phyloP scores from a whole-genome alignment of 2,329 filamentous ascomycete species.

The Cladosporium sp. region DNA sequence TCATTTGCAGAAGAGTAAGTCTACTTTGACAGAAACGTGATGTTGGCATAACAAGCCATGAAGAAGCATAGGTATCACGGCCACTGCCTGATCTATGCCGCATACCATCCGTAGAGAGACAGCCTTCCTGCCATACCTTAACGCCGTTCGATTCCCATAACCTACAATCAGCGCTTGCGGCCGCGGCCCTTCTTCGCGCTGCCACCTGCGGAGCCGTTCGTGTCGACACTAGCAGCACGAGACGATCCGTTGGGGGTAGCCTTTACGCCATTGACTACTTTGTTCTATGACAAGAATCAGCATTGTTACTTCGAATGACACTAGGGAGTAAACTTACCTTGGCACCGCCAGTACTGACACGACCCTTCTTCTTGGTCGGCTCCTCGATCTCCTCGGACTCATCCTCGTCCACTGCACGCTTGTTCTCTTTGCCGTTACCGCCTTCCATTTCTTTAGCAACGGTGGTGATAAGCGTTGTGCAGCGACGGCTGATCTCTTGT shows the following conservation, averaged over 20 bases:
- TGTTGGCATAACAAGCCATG: neutral
- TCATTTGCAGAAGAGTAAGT: slow-evolving; percentile 1
- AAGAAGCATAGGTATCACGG: neutral
- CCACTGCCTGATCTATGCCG: neutral
- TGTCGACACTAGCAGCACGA: slow-evolving; percentile 82
- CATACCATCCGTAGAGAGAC: neutral
- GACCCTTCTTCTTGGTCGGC: slow-evolving; percentile 92
- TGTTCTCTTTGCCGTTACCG: slow-evolving; percentile 52
- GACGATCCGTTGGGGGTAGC: slow-evolving; percentile 73
- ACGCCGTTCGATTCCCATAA: neutral
- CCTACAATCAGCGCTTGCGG: slow-evolving; percentile 8
- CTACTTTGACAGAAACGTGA: slow-evolving; percentile 1
- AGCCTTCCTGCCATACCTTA: neutral
- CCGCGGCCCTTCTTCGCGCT: slow-evolving; percentile 38
- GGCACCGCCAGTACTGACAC: slow-evolving; percentile 61
- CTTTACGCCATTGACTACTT: slow-evolving; percentile 86
- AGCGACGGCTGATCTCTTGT: slow-evolving; percentile 84
- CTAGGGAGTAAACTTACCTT: slow-evolving; percentile 60
- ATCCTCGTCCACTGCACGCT: slow-evolving; percentile 74
- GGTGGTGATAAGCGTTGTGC: slow-evolving; percentile 89
- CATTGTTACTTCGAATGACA: neutral
- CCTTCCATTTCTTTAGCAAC: slow-evolving; percentile 91
- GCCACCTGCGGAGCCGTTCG: slow-evolving; percentile 58
- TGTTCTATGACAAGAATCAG: slow-evolving; percentile 62
- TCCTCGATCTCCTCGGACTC: slow-evolving; percentile 66